These are phyloP conservation scores for Tieghemostelium lacteum DNA, from an alignment of 78 protist species.

Conservation along the genomic window DNA sequence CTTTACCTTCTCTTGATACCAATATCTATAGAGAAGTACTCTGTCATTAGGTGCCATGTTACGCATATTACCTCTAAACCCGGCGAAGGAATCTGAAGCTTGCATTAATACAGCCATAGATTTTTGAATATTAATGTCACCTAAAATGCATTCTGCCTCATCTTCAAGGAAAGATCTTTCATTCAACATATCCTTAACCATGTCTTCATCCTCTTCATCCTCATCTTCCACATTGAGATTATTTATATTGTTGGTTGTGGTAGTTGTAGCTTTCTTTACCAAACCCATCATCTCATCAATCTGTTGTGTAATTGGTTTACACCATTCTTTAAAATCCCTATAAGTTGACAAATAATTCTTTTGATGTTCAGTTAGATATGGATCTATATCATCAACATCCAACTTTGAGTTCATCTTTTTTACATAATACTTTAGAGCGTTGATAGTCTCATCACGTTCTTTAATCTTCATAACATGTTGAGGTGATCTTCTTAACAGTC, in stretches of 20 bases:
- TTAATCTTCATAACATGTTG: background rate
- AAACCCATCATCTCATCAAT: background rate
- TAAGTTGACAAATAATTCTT: no score
- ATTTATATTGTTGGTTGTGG: background rate
- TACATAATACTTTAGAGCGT: background rate
- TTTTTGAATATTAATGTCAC: constrained; percentile 16
- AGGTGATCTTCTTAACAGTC: background rate
- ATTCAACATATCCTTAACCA: background rate
- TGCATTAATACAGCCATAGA: background rate
- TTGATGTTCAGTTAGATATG: background rate
- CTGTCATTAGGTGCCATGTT: constrained; percentile 17
- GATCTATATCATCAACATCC: background rate
- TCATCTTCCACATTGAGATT: constrained; percentile 7
- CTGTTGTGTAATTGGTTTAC: background rate
- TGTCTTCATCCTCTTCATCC: constrained; percentile 51
- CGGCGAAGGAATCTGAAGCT: constrained; percentile 10
- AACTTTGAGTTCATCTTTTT: no score
- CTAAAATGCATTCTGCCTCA: background rate
- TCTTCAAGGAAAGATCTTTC: constrained; percentile 29
- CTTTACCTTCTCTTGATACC: background rate
- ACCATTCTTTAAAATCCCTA: background rate
- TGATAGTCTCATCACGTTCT: constrained; percentile 2
- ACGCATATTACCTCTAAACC: background rate
- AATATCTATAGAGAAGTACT: constrained; percentile 9
- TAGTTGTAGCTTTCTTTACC: background rate